phyloP scores from a whole-genome alignment of 2,329 filamentous ascomycete genomes.

The Colletotrichum brevisporum region DNA sequence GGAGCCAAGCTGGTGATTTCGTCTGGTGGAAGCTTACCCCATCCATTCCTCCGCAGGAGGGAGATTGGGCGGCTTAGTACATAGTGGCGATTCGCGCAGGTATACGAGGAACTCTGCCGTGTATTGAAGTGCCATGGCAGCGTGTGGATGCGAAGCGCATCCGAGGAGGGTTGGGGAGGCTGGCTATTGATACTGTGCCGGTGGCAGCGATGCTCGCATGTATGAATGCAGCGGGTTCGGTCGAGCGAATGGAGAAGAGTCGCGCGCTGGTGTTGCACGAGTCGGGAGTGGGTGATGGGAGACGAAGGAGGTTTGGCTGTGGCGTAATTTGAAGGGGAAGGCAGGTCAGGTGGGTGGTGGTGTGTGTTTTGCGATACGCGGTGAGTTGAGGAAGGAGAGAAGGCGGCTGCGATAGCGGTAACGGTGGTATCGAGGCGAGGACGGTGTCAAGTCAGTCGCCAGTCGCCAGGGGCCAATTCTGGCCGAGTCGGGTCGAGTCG shows the following conservation, averaged over 20 bases:
- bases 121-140: conserved; percentile 75
- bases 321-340: not conserved
- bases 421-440: conserved; percentile 15
- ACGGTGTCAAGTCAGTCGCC: conserved; percentile 27
- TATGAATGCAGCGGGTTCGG: conserved; percentile 1
- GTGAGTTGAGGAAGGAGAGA: conserved; percentile 4
- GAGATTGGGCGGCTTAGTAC: conserved; percentile 82
- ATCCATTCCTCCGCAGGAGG: conserved; percentile 96
- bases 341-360: not conserved
- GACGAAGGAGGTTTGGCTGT: conserved; percentile 3
- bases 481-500: conserved; percentile 9
- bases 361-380: conserved; percentile 6
- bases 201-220: conserved; percentile 30
- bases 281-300: conserved; percentile 12
- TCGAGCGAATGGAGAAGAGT: conserved; percentile 21
- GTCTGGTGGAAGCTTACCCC: conserved; percentile 73
- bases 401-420: not conserved
- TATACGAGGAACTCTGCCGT: conserved; percentile 81
- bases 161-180: conserved; percentile 29
- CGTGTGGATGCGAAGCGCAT: conserved; percentile 55
- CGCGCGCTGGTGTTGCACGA: conserved; percentile 15
- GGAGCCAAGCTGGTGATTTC: conserved; percentile 19
- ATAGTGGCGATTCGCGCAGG: conserved; percentile 86
- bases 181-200: conserved; percentile 31
- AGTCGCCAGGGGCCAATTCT: conserved; percentile 19